Conservation (phyloP, 1,139 yeast genomes). For the Saccharomyces hybrid region DNA sequence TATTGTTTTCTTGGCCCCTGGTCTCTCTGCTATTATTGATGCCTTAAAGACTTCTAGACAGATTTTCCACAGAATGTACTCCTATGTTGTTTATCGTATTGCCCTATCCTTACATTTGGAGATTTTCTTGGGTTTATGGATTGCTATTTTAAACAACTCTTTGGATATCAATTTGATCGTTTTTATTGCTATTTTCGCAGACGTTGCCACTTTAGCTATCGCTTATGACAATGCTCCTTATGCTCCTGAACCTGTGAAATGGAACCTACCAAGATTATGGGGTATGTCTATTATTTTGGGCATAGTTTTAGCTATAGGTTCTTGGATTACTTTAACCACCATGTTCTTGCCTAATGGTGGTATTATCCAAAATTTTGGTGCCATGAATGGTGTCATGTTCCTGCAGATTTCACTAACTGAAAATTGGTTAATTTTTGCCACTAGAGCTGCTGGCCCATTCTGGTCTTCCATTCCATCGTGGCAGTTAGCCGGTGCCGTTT, state of each 20-base stretch:
- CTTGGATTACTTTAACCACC: conserved; percentile 88
- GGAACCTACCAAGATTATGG: conserved; percentile 98
- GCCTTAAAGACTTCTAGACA: conserved; percentile 92
- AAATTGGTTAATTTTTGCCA: conserved; percentile 92
- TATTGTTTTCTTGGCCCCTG: conserved; percentile 93
- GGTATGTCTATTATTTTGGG: conserved; percentile 89
- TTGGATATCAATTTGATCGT: conserved; percentile 82
- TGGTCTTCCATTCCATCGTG: conserved; percentile 89
- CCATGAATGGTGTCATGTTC: conserved; percentile 85
- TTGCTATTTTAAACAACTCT: conserved; percentile 81
- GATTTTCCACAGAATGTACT: conserved; percentile 97
- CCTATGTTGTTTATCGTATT: conserved; percentile 93
- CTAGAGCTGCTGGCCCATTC: conserved; percentile 95
- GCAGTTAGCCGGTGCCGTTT: conserved; percentile 92
- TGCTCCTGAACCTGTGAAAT: conserved; percentile 94
- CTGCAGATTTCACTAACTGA: conserved; percentile 88
- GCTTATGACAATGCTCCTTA: conserved; percentile 98
- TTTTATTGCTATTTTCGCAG: conserved; percentile 92
- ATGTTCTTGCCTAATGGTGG: conserved; percentile 85
- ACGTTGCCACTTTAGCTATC: conserved; percentile 90
- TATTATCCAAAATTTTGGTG: conserved; percentile 91
- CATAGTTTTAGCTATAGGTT: conserved; percentile 73
- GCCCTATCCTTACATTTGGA: conserved; percentile 91
- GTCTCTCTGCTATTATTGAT: conserved; percentile 91
- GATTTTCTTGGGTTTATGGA: conserved; percentile 87